Evolutionary conservation across 140 eudicot genomes (phyloP).

Genomic region (Erigeron philadelphicus): DNA sequence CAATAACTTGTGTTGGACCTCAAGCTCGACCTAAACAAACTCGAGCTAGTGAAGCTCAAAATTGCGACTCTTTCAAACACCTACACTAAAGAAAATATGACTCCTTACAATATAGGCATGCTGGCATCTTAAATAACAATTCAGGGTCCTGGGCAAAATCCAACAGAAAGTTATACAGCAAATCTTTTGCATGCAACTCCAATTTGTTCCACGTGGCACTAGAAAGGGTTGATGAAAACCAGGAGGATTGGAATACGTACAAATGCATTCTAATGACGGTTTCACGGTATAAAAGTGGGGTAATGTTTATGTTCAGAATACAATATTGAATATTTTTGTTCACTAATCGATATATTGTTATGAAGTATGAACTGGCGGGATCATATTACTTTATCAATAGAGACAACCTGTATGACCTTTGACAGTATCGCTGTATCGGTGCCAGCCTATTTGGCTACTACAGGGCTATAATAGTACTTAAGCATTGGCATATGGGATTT

Average conservation of each 20-base stretch:
- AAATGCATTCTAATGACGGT: conserved; percentile 8
- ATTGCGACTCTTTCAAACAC: too few relatives aligned
- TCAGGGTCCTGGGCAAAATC: conserved; percentile 3
- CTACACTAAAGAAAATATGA: background rate
- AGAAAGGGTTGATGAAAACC: conserved; percentile 10
- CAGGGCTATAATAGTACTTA: too few relatives aligned
- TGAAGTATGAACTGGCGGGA: background rate
- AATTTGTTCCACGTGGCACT: conserved; percentile 2
- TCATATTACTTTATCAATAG: too few relatives aligned
- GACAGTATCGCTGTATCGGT: too few relatives aligned
- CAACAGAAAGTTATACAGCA: background rate
- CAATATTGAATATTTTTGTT: background rate
- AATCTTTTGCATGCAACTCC: conserved; percentile 15
- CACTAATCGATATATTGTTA: conserved; percentile 11
- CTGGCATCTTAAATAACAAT: conserved; percentile 19
- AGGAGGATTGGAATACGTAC: conserved; percentile 5
- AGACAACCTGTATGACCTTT: too few relatives aligned
- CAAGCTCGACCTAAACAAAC: too few relatives aligned
- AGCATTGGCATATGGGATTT: too few relatives aligned
- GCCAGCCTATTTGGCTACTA: too few relatives aligned
- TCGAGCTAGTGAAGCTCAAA: too few relatives aligned
- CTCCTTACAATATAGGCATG: background rate
- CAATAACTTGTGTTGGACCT: too few relatives aligned
- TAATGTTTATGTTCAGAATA: conserved; percentile 11
- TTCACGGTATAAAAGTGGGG: conserved; percentile 2